phyloP scores from a whole-genome alignment of 169 alveolate genomes.

The Eimeria brunetti region DNA sequence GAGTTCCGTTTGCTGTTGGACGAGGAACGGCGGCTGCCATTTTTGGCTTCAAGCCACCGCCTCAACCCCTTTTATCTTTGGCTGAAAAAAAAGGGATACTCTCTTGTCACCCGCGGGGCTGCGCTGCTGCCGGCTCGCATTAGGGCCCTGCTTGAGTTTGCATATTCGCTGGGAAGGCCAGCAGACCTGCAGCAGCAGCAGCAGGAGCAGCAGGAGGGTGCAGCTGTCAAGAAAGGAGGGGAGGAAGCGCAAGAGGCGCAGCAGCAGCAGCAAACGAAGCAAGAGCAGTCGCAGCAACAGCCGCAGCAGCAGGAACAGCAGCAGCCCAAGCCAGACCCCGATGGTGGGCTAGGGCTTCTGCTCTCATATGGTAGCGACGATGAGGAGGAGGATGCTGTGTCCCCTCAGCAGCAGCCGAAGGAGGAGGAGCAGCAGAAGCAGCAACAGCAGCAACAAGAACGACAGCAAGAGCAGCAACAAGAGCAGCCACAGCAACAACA shows the following conservation, averaged over 20 bases:
- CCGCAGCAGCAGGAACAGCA: slow-evolving; percentile 15
- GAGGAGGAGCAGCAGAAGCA: neutral
- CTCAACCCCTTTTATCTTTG: slow-evolving; percentile 74
- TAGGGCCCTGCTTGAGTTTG: slow-evolving; percentile 29
- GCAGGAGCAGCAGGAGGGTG: neutral
- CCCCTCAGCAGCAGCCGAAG: slow-evolving; percentile 9
- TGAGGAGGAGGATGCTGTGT: slow-evolving; percentile 34
- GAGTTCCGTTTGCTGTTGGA: slow-evolving; percentile 78
- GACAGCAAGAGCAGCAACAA: neutral
- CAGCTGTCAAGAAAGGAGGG: neutral
- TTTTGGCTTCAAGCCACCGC: slow-evolving; percentile 65
- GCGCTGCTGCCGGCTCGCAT: slow-evolving; percentile 63
- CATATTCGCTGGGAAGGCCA: neutral
- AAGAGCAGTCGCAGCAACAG: neutral
- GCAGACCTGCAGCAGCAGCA: slow-evolving; percentile 16
- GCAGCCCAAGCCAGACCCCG: slow-evolving; percentile 41
- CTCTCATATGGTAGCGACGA: slow-evolving; percentile 58
- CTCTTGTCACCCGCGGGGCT: slow-evolving; percentile 27
- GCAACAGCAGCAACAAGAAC: slow-evolving; percentile 12
- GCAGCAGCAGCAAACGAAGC: neutral
- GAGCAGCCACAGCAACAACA: neutral
- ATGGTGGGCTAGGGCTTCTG: slow-evolving; percentile 59
- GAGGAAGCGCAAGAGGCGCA: neutral
- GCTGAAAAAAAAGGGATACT: slow-evolving; percentile 55
- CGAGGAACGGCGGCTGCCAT: slow-evolving; percentile 46